Base-by-base conservation (phyloP, 768 basidiomycete genomes). In the Rhizopogon vinicolor region DNA sequence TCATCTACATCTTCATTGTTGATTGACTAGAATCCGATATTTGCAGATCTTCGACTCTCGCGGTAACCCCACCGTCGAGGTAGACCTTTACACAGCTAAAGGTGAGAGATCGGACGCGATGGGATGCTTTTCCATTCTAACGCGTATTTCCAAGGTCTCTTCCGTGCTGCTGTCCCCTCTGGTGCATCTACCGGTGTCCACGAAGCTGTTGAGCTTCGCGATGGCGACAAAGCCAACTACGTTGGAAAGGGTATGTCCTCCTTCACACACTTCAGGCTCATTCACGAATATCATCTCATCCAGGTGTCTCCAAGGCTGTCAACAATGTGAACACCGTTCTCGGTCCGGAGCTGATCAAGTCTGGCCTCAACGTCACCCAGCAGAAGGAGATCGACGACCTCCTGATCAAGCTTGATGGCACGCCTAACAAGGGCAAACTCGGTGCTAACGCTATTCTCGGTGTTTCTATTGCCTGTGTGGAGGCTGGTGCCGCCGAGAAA, bases 391-490 rank as follows among this genome's bases (percentile, higher is more conserved):
- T 99, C 66, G 97, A 99, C 68, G 90, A 97, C 74, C 88, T 98
- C 78, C 82, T 99, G 72, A 96, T 98, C 85, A 93, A 97, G 78
- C 85, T 92, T 65, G 97, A 99, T 68, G 93, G 93, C 54, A 94
- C 94, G 58, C 78, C 92, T 59, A 99, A 99, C 89, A 99, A 99
- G 84, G 95, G 93, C 74, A 96, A 96, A 73, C 87, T 98, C 68
- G 97, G 97, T 65, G 97, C 97, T 51, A 99, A 99, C 73, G 97
- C 97, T 67, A 98, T 98, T 74, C 91, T 99, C 57, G 97, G 94
- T 73, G 91, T 99, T 66, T 95, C 92, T 58, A 98, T 98, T 72
- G 96, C 96, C 35, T 93, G 90, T 51, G 83, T 91, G 42, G 87
- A 91, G 75, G 97, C 97, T 59, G 97, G 79, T 63, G 97, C 97